Evolutionary conservation across 257 asterid species (phyloP), one percentile per base, ranked within the genome.

Genomic region (Verbena officinalis): DNA sequence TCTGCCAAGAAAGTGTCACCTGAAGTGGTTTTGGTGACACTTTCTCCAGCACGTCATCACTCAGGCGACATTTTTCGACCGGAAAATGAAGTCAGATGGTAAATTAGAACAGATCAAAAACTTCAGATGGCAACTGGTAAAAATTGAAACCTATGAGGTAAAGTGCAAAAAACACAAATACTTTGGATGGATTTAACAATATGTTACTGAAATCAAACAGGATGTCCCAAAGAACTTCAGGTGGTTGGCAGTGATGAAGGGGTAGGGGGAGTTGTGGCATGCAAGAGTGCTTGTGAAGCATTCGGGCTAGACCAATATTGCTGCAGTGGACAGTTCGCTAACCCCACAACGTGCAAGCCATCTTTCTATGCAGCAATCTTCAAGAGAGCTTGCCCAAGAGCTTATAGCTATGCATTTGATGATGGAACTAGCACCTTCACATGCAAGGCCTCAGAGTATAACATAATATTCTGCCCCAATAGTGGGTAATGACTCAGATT

Each of bases 361-460:
- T 84, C 96, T 0, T 86, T 82, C 77, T 88, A 91, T 68, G 77
- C 97, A 0, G 78, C 77, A 38, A 80, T 91, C 55, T 91, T 91
- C 52, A 82, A 89, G 73, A 79, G 81, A 53, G 95, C 88, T 31
- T 89, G 90, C 71, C 95, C 95, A 12, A 84, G 81, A 58, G 92
- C 95, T 58, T 84, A 89, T 40, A 84, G 96, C 78, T 89, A 81
- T 69, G 95, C 94, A 55, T 87, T 69, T 61, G 95, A 87, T 53
- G 94, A 87, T 73, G 76, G 87, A 60, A 90, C 95, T 69, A 84
- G 97, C 91, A 90, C 95, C 69, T 87, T 85, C 72, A 90, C 97
- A 7, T 90, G 96, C 91, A 85, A 87, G 73, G 87, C 95, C 54
- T 48, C 68, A 0, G 82, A 78, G 22, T 90, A 90, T 59, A 66